Base-by-base conservation (phyloP, 805 yeast species). In the Suhomyces faveliae region DNA sequence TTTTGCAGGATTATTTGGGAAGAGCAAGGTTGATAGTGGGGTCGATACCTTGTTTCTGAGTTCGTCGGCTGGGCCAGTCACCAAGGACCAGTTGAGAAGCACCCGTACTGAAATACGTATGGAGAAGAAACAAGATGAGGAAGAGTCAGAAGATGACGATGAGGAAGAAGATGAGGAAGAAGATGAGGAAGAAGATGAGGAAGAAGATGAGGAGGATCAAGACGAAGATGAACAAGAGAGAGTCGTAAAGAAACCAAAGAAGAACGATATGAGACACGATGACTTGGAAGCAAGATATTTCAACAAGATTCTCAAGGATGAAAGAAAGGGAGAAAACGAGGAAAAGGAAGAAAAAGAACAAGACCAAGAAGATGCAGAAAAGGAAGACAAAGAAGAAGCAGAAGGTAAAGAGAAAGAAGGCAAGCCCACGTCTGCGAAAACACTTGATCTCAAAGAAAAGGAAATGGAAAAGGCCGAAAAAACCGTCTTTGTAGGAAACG, bases 401-500 rank as follows among this genome's bases (percentile, higher is more conserved):
- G 48, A 45, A 35, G 9, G 50, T 3, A 51, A 52, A 35, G 33
- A 40, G 11, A 46, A 54, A 20, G 53, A 58, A 21, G 59, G 59
- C 20, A 33, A 2, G 85, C 87, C 33, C n/a, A n/a, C n/a, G n/a
- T n/a, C n/a, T n/a, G n/a, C n/a, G n/a, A 77, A 74, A 53, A 66
- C 70, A 3, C 58, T 83, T 40, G 85, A 85, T 66, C 66, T 85
- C 50, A 84, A 84, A 61, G 84, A 82, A 52, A 69, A 69, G n/a
- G 96, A 89, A 62, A 71, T 87, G 42, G 87, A 80, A 56, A 87
- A 88, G 65, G 95, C 96, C 5, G 89, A 86, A 54, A 78, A 85
- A 56, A 89, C 96, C 0, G 73, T 92, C 0, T 94, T 94, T 60
- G 84, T 94, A 8, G 98, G 97, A 39, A 94, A 94, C 64, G 79